A percentile compares a stretch with the other conserved stretches of the same genome.
phyloP scores from a whole-genome alignment of 345 rosid species.

The Lepidium didymum region DNA sequence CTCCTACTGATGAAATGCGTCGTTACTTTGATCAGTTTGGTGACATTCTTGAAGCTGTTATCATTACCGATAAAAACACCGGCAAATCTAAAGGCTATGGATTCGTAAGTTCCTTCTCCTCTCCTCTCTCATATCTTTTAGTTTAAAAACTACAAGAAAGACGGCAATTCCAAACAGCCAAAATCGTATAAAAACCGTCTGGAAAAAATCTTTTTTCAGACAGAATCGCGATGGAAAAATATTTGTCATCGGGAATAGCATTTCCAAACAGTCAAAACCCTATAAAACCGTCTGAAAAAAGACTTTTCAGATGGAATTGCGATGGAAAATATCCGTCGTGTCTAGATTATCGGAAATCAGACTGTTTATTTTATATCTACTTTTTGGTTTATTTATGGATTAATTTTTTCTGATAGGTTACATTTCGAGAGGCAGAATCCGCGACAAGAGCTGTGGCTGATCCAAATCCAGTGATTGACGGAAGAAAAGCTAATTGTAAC shows the following conservation, averaged over 20 bases:
- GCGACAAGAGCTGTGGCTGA: slow-evolving; percentile 74
- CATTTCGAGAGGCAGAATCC: slow-evolving; percentile 85
- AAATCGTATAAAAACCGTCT: too few relatives aligned
- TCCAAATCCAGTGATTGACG: slow-evolving; percentile 81
- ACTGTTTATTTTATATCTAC: too few relatives aligned
- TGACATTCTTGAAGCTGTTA: slow-evolving; percentile 93
- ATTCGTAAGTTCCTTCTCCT: slow-evolving; percentile 51
- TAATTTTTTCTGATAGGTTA: slow-evolving; percentile 42
- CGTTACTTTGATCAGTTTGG: slow-evolving; percentile 85
- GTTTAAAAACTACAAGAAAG: too few relatives aligned
- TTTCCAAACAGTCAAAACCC: too few relatives aligned
- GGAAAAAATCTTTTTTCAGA: too few relatives aligned
- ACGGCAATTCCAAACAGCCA: too few relatives aligned
- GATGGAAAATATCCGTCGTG: too few relatives aligned
- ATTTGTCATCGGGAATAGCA: too few relatives aligned
- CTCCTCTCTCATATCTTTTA: neutral
- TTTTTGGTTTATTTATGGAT: neutral
- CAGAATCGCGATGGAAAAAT: too few relatives aligned
- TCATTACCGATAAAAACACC: slow-evolving; percentile 71
- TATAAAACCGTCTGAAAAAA: too few relatives aligned
- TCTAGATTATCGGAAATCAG: too few relatives aligned
- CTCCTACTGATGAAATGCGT: slow-evolving; percentile 81
- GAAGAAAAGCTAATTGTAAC: slow-evolving; percentile 88
- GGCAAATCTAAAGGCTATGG: slow-evolving; percentile 98
- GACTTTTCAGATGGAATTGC: too few relatives aligned